Percentiles rank a stretch among this genome's conserved stretches.
Conservation (phyloP, 306 rosid genomes). For the Glycine soja region DNA sequence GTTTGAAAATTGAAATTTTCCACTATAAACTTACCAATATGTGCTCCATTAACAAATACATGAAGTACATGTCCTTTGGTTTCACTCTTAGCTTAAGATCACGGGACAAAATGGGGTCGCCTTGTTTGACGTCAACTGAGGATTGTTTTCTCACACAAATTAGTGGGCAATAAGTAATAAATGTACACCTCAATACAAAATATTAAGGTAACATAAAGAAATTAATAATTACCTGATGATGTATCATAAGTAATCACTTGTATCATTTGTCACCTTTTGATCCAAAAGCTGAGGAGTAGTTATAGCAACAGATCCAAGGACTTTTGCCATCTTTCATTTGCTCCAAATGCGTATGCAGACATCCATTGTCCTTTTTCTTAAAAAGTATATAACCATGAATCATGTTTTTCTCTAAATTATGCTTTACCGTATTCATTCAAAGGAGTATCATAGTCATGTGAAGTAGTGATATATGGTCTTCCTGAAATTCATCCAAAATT, state of each 20-base stretch:
- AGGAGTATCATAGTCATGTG: conserved; percentile 61
- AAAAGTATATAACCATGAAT: not conserved
- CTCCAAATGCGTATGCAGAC: not conserved
- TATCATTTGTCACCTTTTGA: conserved; percentile 50
- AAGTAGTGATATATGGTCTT: conserved; percentile 55
- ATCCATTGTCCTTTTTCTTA: conserved; percentile 10
- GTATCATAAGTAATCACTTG: conserved; percentile 56
- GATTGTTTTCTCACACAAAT: not conserved
- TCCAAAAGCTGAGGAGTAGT: conserved; percentile 39
- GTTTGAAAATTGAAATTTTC: not conserved
- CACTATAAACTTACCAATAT: conserved; percentile 29
- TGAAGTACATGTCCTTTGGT: conserved; percentile 48
- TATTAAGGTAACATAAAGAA: not conserved
- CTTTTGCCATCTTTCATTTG: not conserved
- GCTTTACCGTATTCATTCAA: conserved; percentile 57
- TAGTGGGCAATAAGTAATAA: not conserved
- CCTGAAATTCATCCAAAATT: conserved; percentile 53
- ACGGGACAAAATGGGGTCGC: conserved; percentile 10
- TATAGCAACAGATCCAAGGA: not conserved
- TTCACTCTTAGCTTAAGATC: conserved; percentile 34
- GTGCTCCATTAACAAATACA: conserved; percentile 44
- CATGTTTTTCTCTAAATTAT: not conserved
- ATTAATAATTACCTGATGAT: conserved; percentile 34
- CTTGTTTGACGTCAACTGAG: not conserved
- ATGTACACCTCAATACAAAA: not conserved